Evolutionary conservation across 2,329 filamentous ascomycete genomes (phyloP), one percentile per base, ranked within the genome.

Genomic region (Pyrenochaeta sp.): DNA sequence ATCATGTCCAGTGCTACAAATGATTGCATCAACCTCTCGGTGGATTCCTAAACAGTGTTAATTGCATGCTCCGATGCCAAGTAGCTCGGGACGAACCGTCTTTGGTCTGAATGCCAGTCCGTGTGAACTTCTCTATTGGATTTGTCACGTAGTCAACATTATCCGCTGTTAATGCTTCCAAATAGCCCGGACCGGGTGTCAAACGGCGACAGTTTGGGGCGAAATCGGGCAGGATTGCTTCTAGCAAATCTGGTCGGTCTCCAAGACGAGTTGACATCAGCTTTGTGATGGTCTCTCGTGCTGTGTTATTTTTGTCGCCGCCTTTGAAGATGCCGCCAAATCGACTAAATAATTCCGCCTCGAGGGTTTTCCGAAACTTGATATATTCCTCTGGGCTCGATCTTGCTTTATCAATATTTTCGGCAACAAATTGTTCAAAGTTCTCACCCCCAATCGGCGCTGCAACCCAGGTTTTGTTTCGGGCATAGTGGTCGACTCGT

Each of bases 1-100:
- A 53, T 86, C 83, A 7, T 82, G 81, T 1, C 86, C 86, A 0
- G 86, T 88, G 2, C 83, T 80, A 53, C 83, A 87, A 55, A 88
- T 49, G 3, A 73, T 48, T 7, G 71, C 58, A 26, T 74, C 71
- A 21, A 72, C 60, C 6, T 68, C 58, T 11, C 61, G 53, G 28
- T 55, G 47, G 28, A 50, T 50, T 4, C 46, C 46, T 41, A 15
- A 17, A 14, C 17, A 6, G 21, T 13, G 14, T 43, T 20, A 29
- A 35, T 46, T 0, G 63, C 69, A 13, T 14, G n/a, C 3, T 14
- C 11, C 7, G 6, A 7, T 7, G 6, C 9, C 7, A 5, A 3
- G 7, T 28, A 15, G n/a, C n/a, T 15, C 17, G 10, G 26, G 6
- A 14, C 26, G 13, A 14, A 28, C 26, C 26, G 17, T 28, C 26